These are phyloP conservation scores for Chlamydomonas eustigma DNA, from an alignment of 139 green algal species.

Conservation along the genomic window DNA sequence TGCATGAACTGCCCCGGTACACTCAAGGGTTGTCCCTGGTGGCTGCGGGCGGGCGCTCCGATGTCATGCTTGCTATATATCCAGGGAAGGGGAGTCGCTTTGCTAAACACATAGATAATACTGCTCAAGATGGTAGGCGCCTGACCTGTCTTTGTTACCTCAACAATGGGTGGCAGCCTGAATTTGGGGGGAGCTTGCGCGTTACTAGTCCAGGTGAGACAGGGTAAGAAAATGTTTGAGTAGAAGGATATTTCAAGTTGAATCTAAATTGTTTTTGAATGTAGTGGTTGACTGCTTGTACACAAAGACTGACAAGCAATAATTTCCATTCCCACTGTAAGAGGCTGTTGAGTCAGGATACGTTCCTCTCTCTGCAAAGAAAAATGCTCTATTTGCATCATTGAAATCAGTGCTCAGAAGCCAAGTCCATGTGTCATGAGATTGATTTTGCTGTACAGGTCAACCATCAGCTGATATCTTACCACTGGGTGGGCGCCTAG, in stretches of 20 bases:
- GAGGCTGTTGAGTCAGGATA: not conserved
- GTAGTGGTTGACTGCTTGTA: too few species aligned
- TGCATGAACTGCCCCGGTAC: constrained; percentile 22
- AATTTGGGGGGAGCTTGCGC: constrained; percentile 35
- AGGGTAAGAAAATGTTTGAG: too few species aligned
- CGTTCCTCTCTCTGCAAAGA: not conserved
- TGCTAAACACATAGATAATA: constrained; percentile 55
- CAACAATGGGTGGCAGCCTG: constrained; percentile 27
- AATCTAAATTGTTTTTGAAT: too few species aligned
- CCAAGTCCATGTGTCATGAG: not conserved
- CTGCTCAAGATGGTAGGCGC: constrained; percentile 37
- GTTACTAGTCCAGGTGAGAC: constrained; percentile 24
- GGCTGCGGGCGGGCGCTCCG: constrained; percentile 22
- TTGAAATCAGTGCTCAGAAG: too few species aligned
- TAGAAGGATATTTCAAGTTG: too few species aligned
- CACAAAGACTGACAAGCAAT: too few species aligned
- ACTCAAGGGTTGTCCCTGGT: constrained; percentile 20
- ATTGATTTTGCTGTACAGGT: not conserved
- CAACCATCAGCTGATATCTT: constrained; percentile 30
- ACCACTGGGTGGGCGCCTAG: constrained; percentile 35
- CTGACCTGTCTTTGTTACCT: constrained; percentile 54
- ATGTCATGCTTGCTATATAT: constrained; percentile 47
- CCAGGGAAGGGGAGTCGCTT: constrained; percentile 37
- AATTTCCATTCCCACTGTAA: not conserved
- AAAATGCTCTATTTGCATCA: too few species aligned